phyloP scores from a whole-genome alignment of 352 stramenopile species.

The Thraustochytrium sp. region DNA sequence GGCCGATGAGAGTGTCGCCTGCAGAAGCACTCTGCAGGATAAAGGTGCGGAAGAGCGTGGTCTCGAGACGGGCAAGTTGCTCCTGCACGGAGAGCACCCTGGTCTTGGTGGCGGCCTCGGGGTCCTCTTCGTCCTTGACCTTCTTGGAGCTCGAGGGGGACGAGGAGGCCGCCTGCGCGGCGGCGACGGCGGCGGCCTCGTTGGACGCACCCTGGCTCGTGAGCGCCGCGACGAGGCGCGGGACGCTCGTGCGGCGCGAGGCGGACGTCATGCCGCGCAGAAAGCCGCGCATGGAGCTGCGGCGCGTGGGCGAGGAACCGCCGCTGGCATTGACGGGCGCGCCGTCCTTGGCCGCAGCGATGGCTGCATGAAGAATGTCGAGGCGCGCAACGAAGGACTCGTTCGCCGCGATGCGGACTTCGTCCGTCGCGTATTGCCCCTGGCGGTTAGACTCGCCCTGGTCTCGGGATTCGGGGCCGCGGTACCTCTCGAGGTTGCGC shows the following conservation, averaged over 20 bases:
- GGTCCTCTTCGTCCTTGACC: too few relatives aligned
- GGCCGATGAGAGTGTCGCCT: not conserved
- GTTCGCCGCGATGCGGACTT: not conserved
- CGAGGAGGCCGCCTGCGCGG: not conserved
- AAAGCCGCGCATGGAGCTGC: not conserved
- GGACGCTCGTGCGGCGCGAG: not conserved
- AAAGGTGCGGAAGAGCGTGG: not conserved
- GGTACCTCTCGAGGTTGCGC: too few relatives aligned
- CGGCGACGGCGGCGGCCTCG: not conserved
- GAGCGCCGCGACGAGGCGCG: not conserved
- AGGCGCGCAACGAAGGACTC: not conserved
- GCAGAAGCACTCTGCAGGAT: not conserved
- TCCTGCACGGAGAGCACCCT: not conserved
- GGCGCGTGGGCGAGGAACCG: not conserved
- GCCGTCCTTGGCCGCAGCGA: not conserved
- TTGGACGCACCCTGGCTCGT: not conserved
- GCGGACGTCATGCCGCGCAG: not conserved
- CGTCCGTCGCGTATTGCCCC: too few relatives aligned
- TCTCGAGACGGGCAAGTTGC: not conserved
- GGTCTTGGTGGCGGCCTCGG: not conserved
- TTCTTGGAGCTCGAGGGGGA: not conserved
- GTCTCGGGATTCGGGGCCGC: too few relatives aligned
- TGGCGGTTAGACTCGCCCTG: too few relatives aligned
- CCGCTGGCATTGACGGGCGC: not conserved
- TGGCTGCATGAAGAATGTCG: not conserved